Evolutionary conservation across 2,329 filamentous ascomycete species (phyloP).

Genomic region (Harringtonia lauricola): DNA sequence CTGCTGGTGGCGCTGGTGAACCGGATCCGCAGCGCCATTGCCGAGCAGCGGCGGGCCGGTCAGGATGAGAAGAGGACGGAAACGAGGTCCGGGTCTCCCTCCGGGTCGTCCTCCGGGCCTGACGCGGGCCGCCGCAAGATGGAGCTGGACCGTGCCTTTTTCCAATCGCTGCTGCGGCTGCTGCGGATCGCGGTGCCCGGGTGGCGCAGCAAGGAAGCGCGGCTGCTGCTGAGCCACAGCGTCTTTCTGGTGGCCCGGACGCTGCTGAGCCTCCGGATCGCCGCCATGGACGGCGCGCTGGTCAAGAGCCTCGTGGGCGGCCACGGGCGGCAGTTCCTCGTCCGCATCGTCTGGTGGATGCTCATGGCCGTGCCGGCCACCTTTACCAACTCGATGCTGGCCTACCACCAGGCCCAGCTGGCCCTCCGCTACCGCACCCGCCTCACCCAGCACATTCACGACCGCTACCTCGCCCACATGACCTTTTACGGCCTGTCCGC

Average conservation of each 20-base stretch:
- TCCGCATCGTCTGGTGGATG: slow-evolving; percentile 96
- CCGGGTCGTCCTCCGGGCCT: too few species aligned
- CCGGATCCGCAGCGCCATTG: slow-evolving; percentile 81
- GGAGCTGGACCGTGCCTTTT: slow-evolving; percentile 78
- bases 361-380: slow-evolving; percentile 88
- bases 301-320: slow-evolving; percentile 89
- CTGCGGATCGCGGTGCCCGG: slow-evolving; percentile 83
- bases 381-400: slow-evolving; percentile 98
- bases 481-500: slow-evolving; percentile 96
- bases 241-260: slow-evolving; percentile 87
- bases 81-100: not conserved
- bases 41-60: slow-evolving; percentile 85
- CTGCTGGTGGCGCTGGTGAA: slow-evolving; percentile 72
- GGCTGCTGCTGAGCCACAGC: slow-evolving; percentile 80
- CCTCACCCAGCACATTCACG: slow-evolving; percentile 88
- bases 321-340: slow-evolving; percentile 80
- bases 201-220: slow-evolving; percentile 78
- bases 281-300: slow-evolving; percentile 85
- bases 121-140: slow-evolving; percentile 56
- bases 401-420: slow-evolving; percentile 92
- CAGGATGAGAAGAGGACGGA: slow-evolving; percentile 41
- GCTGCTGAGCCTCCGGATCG: slow-evolving; percentile 88
- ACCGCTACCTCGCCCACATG: slow-evolving; percentile 92
- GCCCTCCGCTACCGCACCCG: slow-evolving; percentile 87
- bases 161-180: slow-evolving; percentile 63